phyloP scores from a whole-genome alignment of 106 monocot species.

The Allium sativum region DNA sequence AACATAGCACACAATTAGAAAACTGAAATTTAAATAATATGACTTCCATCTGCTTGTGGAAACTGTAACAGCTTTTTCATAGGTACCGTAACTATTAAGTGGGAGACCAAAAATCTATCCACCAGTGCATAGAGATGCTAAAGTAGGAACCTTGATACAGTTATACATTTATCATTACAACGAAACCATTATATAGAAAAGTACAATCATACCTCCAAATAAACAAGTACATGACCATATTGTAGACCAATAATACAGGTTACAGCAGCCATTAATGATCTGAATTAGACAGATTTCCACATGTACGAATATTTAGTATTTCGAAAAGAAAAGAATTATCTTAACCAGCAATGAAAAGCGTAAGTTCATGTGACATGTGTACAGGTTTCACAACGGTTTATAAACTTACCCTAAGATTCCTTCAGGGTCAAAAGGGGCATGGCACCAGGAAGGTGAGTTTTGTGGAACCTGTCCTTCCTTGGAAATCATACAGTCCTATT shows the following conservation, averaged over 20 bases:
- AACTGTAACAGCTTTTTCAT: too few relatives aligned
- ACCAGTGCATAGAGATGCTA: too few relatives aligned
- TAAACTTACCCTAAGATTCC: conserved; percentile 46
- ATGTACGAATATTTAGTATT: not conserved
- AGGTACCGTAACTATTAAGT: too few relatives aligned
- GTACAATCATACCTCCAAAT: conserved; percentile 39
- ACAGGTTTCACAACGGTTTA: not conserved
- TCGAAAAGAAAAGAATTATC: not conserved
- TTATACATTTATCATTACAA: too few relatives aligned
- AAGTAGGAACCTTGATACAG: too few relatives aligned
- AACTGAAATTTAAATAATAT: too few relatives aligned
- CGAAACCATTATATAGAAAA: too few relatives aligned
- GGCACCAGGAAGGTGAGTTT: conserved; percentile 42
- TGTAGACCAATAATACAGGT: conserved; percentile 80
- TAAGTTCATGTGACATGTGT: too few relatives aligned
- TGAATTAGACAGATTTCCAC: conserved; percentile 3
- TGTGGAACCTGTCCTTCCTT: conserved; percentile 10
- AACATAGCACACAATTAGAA: not conserved
- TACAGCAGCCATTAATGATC: conserved; percentile 65
- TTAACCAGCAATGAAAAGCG: too few relatives aligned
- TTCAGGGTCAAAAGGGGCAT: conserved; percentile 72
- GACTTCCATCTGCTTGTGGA: too few relatives aligned
- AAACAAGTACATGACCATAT: conserved; percentile 64
- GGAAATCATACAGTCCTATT: conserved; percentile 38
- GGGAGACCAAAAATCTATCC: too few relatives aligned